Evolutionary conservation across 2,329 filamentous ascomycete genomes (phyloP).

Genomic region (Hymenoscyphus occultus): DNA sequence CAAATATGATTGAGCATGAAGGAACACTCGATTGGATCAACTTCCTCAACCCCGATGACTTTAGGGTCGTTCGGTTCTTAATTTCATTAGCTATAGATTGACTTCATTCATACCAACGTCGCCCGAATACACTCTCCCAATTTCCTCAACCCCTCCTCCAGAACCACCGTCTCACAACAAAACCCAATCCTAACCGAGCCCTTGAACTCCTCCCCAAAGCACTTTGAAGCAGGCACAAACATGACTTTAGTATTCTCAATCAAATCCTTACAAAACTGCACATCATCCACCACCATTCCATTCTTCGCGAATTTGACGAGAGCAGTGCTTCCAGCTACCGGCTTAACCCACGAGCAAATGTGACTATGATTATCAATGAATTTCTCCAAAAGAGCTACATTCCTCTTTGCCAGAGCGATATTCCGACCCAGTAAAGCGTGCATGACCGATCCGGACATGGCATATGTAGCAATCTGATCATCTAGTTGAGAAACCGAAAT

Average conservation of each 20-base stretch:
- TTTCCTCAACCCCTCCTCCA: constrained; percentile 60
- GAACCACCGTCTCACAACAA: constrained; percentile 66
- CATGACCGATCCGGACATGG: constrained; percentile 64
- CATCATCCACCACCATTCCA: constrained; percentile 63
- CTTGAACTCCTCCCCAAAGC: constrained; percentile 71
- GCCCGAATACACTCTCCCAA: constrained; percentile 30
- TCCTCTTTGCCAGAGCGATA: constrained; percentile 63
- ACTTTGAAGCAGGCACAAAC: constrained; percentile 68
- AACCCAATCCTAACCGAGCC: constrained; percentile 79
- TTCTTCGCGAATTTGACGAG: constrained; percentile 67
- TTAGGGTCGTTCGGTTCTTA: not conserved
- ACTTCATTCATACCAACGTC: constrained; percentile 13
- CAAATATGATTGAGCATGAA: not conserved
- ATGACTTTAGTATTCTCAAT: constrained; percentile 68
- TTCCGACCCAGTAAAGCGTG: constrained; percentile 61
- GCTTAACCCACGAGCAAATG: constrained; percentile 68
- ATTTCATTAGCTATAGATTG: not conserved
- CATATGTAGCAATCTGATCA: constrained; percentile 73
- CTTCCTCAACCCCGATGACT: not conserved
- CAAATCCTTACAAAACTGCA: constrained; percentile 67
- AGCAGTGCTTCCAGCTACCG: constrained; percentile 75
- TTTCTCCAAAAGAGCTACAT: constrained; percentile 61
- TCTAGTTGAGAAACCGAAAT: constrained; percentile 84
- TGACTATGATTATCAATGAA: constrained; percentile 65
- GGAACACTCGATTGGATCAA: not conserved